Percentiles rank a stretch among this genome's conserved stretches.
Conservation (phyloP, 2,329 filamentous ascomycete genomes). For the Fusarium foetens region DNA sequence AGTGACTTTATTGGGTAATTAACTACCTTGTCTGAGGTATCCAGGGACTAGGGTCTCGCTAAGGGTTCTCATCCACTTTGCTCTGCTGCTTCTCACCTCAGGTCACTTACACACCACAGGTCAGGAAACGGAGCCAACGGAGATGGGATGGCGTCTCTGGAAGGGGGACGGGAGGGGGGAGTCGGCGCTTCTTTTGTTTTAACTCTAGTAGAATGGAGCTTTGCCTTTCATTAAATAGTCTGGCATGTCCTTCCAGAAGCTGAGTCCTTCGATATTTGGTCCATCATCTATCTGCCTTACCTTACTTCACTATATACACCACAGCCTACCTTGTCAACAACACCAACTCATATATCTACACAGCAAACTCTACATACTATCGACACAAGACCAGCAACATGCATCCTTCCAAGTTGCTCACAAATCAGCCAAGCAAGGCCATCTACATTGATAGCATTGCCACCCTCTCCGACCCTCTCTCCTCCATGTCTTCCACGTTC, state of each 20-base stretch:
- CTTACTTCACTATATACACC: neutral
- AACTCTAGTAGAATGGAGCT: conserved; percentile 24
- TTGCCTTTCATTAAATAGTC: conserved; percentile 13
- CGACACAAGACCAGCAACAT: conserved; percentile 24
- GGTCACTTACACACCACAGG: conserved; percentile 24
- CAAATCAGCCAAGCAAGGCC: conserved; percentile 33
- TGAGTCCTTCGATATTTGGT: conserved; percentile 13
- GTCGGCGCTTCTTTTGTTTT: conserved; percentile 29
- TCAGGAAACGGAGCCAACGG: conserved; percentile 32
- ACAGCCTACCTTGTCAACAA: conserved; percentile 2
- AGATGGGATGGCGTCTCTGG: conserved; percentile 27
- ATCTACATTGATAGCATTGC: conserved; percentile 45
- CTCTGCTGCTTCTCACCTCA: conserved; percentile 11
- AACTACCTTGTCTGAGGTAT: neutral
- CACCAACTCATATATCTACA: conserved; percentile 1
- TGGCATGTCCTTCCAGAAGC: conserved; percentile 33
- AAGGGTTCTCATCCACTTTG: conserved; percentile 8
- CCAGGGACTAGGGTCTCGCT: conserved; percentile 14
- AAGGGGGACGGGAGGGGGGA: conserved; percentile 14
- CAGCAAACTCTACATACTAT: neutral
- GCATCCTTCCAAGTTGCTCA: conserved; percentile 40
- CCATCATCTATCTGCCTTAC: neutral
- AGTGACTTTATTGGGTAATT: conserved; percentile 42
- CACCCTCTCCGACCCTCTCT: conserved; percentile 47
- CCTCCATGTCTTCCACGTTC: conserved; percentile 45